Evolutionary conservation across 129 eudicot genomes (phyloP), one percentile per base, ranked within the genome.

Genomic region (Helianthus tuberosus): DNA sequence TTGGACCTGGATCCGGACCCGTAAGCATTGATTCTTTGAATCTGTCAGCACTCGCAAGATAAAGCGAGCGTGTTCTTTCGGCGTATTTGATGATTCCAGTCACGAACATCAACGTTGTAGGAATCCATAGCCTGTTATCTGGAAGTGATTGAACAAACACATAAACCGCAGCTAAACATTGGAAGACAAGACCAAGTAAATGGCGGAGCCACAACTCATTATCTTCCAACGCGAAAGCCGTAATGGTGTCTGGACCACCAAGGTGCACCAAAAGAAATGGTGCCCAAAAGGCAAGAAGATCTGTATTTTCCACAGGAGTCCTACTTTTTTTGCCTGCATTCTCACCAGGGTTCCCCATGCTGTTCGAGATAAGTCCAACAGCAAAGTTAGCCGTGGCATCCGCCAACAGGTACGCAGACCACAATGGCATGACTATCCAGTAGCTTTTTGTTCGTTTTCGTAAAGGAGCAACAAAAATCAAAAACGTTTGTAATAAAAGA

Each of bases 181-280:
- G 88, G 79, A 79, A 68, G 10, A 83, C 3, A 13, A 88, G 77
- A 32, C 86, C 80, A 6, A 85, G 73, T 27, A 86, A 61, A 79
- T 88, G 95, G 8, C 90, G 75, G 20, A 80, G 81, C 95, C 95
- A 88, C 20, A 88, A 74, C 85, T 83, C 85, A 11, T 88, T 88
- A n/a, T 88, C 95, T 53, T 88, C 95, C 3, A 83, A 55, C 35
- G 90, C 85, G 4, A 85, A 85, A 41, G 89, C 88, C 3, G 90
- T 85, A 35, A 85, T 88, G 54, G 86, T 88, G 72, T 88, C 90
- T 0, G 90, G 90, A 3, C 95, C 90, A 15, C 95, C 95, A 43
- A 88, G 95, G 73, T 88, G 88, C 32, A 83, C 83, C 63, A 88
- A 67, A 23, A 85, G 83, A 44, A 88, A 80, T 0, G 90, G 95